These are phyloP conservation scores for Phytophthora hybrid DNA, from an alignment of 352 stramenopile genomes.

Conservation along the genomic window DNA sequence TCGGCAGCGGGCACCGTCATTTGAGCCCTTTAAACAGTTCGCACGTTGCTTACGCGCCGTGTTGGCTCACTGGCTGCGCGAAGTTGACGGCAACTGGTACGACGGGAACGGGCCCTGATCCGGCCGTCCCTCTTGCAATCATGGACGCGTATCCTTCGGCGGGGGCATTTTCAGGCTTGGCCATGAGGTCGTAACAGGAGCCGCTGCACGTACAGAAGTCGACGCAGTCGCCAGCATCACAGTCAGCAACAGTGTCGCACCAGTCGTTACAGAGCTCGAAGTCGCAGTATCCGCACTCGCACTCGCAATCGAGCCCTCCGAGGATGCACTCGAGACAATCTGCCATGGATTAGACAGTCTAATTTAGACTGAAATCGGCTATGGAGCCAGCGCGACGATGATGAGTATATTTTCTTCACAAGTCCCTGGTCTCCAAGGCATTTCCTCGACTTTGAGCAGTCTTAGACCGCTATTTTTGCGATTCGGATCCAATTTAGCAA, in stretches of 20 bases:
- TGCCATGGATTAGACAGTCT: conserved; percentile 14
- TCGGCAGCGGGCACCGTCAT: too few relatives aligned
- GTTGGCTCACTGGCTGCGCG: not conserved
- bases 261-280: conserved; percentile 15
- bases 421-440: too few relatives aligned
- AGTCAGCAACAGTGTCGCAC: conserved; percentile 23
- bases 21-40: too few relatives aligned
- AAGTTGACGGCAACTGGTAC: conserved; percentile 18
- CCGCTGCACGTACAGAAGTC: conserved; percentile 17
- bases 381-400: too few relatives aligned
- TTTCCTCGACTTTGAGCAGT: too few relatives aligned
- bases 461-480: too few relatives aligned
- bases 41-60: not conserved
- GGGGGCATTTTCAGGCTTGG: not conserved
- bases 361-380: too few relatives aligned
- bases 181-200: conserved; percentile 9
- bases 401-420: too few relatives aligned
- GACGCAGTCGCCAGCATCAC: conserved; percentile 25
- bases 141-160: conserved; percentile 11
- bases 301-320: conserved; percentile 11
- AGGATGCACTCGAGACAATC: conserved; percentile 24
- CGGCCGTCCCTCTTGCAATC: conserved; percentile 2
- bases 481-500: too few relatives aligned
- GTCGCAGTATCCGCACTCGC: conserved; percentile 19
- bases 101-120: conserved; percentile 2